Evolutionary conservation across 2,329 filamentous ascomycete genomes (phyloP).

Genomic region (Calonectria multiphialidica): DNA sequence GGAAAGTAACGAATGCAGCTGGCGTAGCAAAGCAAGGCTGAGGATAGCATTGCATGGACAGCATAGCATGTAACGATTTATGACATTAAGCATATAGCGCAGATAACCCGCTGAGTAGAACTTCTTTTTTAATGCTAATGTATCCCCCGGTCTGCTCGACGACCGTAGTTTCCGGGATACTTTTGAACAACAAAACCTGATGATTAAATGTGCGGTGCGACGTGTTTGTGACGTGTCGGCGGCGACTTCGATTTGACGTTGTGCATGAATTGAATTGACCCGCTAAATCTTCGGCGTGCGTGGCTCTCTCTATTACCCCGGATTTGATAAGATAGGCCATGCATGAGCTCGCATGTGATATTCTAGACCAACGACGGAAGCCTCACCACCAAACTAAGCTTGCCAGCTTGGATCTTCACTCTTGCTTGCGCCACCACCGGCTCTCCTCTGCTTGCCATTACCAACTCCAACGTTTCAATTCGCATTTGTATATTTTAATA

Average conservation of each 20-base stretch:
- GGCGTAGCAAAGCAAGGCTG: conserved; percentile 10
- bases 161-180: neutral
- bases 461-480: neutral
- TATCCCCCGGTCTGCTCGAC: conserved; percentile 21
- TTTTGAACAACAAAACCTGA: neutral
- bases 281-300: conserved; percentile 11
- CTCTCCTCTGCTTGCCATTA: neutral
- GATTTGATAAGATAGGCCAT: conserved; percentile 38
- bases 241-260: neutral
- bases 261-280: neutral
- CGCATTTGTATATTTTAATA: neutral
- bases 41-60: conserved; percentile 4
- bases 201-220: neutral
- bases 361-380: conserved; percentile 17
- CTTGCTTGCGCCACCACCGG: neutral
- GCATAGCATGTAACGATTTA: conserved; percentile 30
- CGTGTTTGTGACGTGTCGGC: neutral
- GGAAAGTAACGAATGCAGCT: neutral
- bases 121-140: conserved; percentile 39
- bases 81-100: conserved; percentile 27
- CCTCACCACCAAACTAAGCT: conserved; percentile 32
- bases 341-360: conserved; percentile 38
- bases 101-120: conserved; percentile 24
- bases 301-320: neutral
- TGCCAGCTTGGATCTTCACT: conserved; percentile 9